phyloP scores from a whole-genome alignment of 352 stramenopile species.

The Pythium biforme region DNA sequence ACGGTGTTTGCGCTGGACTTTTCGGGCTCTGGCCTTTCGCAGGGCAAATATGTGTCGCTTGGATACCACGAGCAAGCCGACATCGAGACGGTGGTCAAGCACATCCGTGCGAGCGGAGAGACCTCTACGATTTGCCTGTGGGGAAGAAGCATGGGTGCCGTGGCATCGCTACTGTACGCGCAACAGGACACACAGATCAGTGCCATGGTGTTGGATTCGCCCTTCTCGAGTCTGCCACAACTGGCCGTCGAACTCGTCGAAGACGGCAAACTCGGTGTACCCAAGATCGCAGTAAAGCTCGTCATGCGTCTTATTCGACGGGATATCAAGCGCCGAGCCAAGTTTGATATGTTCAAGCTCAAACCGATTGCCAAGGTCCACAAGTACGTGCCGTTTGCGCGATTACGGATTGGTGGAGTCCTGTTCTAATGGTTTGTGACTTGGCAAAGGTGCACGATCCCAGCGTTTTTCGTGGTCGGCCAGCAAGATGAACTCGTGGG shows the following conservation, averaged over 20 bases:
- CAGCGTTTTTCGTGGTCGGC: slow-evolving; percentile 75
- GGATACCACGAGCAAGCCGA: slow-evolving; percentile 76
- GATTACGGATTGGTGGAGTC: too few species aligned
- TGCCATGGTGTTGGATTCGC: slow-evolving; percentile 82
- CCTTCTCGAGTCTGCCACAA: slow-evolving; percentile 73
- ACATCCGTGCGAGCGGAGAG: slow-evolving; percentile 52
- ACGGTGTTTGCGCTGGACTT: slow-evolving; percentile 86
- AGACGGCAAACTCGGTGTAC: slow-evolving; percentile 78
- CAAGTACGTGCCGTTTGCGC: too few species aligned
- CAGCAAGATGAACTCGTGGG: slow-evolving; percentile 80
- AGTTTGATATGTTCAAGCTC: slow-evolving; percentile 89
- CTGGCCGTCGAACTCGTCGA: slow-evolving; percentile 76
- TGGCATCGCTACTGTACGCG: slow-evolving; percentile 69
- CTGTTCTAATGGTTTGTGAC: too few species aligned
- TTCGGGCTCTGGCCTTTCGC: slow-evolving; percentile 64
- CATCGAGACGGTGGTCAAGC: slow-evolving; percentile 69
- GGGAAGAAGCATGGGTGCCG: slow-evolving; percentile 79
- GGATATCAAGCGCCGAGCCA: slow-evolving; percentile 77
- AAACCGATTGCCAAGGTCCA: slow-evolving; percentile 73
- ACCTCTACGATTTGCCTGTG: slow-evolving; percentile 68
- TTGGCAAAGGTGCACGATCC: slow-evolving; percentile 54
- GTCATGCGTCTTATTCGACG: slow-evolving; percentile 78
- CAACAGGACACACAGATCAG: slow-evolving; percentile 56
- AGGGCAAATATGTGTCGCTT: slow-evolving; percentile 82
- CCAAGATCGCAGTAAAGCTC: slow-evolving; percentile 79